These are phyloP conservation scores for Verticillium tricorpus DNA, from an alignment of 2,329 filamentous ascomycete species.

Conservation along the genomic window DNA sequence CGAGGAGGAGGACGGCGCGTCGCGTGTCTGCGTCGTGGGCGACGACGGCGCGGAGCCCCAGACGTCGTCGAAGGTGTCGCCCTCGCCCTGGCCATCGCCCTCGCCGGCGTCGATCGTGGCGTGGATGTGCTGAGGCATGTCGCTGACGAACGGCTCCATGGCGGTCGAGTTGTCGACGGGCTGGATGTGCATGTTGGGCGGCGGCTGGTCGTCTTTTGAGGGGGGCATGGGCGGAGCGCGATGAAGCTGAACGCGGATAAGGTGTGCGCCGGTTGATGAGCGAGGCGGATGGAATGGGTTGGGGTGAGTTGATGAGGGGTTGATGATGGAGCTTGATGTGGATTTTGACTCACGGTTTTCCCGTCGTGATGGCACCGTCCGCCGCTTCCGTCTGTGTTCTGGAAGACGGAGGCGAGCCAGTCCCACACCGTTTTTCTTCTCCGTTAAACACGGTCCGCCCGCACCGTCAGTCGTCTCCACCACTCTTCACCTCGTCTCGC, in stretches of 20 bases:
- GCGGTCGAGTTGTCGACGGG: slow-evolving; percentile 12
- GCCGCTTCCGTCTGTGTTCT: not conserved
- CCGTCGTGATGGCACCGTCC: not conserved
- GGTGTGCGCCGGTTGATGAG: too few relatives aligned
- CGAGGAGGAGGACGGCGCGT: not conserved
- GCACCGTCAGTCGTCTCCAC: not conserved
- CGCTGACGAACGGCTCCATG: slow-evolving; percentile 12
- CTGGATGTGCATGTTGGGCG: slow-evolving; percentile 12
- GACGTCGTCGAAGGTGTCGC: slow-evolving; percentile 16
- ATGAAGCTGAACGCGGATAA: too few relatives aligned
- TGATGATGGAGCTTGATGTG: not conserved
- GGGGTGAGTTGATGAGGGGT: not conserved
- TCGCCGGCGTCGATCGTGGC: not conserved
- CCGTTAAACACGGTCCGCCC: not conserved
- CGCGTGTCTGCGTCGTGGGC: slow-evolving; percentile 1
- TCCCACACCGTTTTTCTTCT: not conserved
- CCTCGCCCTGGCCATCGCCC: slow-evolving; percentile 3
- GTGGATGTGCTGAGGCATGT: slow-evolving; percentile 5
- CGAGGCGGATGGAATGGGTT: too few relatives aligned
- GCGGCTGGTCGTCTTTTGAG: not conserved
- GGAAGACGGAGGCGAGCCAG: not conserved
- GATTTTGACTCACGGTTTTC: not conserved
- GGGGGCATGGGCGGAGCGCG: too few relatives aligned
- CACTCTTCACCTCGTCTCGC: not conserved
- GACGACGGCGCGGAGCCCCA: slow-evolving; percentile 14